phyloP scores from a whole-genome alignment of 495 filamentous ascomycete genomes.

The Hyaloscypha variabilis region DNA sequence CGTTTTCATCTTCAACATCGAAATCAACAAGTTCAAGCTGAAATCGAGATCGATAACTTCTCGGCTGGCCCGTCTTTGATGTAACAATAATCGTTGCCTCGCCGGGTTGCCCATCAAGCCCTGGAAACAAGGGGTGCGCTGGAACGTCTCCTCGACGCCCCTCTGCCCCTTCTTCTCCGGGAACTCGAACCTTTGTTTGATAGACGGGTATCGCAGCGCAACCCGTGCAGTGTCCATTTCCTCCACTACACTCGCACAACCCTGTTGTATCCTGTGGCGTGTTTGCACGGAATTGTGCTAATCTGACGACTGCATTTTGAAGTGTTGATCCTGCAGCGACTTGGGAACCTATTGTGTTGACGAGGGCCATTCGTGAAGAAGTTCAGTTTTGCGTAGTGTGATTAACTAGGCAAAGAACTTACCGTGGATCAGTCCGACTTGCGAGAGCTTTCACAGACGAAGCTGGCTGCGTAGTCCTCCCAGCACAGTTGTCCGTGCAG shows the following conservation, averaged over 20 bases:
- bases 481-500: conserved; percentile 11
- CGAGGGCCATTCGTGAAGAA: conserved; percentile 1
- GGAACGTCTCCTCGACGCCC: conserved; percentile 1
- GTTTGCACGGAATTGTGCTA: conserved; percentile 13
- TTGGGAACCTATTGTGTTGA: conserved; percentile 5
- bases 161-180: conserved; percentile 5
- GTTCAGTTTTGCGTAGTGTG: background rate
- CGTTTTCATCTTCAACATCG: conserved; percentile 43
- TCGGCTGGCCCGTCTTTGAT: conserved; percentile 2
- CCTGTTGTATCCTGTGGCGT: conserved; percentile 6
- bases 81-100: conserved; percentile 14
- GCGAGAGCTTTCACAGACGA: background rate
- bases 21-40: conserved; percentile 36
- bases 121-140: background rate
- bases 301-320: conserved; percentile 6
- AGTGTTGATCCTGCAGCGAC: conserved; percentile 4
- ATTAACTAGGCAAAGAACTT: background rate
- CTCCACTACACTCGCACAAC: conserved; percentile 15
- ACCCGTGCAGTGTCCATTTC: conserved; percentile 16
- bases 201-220: conserved; percentile 13
- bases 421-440: conserved; percentile 4
- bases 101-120: conserved; percentile 10
- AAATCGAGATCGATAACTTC: conserved; percentile 11
- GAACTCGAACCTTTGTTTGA: background rate
- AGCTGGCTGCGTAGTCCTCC: conserved; percentile 10